Conservation (phyloP, 345 rosid species). For the Sapria himalayana region DNA sequence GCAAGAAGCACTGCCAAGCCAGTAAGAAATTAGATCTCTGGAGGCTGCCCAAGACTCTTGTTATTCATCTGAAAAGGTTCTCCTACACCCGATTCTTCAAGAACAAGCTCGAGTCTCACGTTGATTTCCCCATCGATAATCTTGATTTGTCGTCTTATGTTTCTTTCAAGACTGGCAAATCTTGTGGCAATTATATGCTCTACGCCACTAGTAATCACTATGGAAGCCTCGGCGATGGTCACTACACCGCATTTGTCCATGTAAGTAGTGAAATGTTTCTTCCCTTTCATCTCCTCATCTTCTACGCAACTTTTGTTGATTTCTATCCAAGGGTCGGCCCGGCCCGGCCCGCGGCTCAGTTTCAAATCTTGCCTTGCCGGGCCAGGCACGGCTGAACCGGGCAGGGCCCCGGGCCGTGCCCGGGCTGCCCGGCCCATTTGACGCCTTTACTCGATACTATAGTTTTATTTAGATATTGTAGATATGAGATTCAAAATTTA, state of each 20-base stretch:
- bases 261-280: slow-evolving; percentile 32
- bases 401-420: too few species aligned
- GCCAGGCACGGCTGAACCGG: too few species aligned
- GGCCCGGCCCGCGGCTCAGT: too few species aligned
- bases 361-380: too few species aligned
- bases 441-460: too few species aligned
- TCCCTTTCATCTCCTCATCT: not conserved
- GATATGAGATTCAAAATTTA: too few species aligned
- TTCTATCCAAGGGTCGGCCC: too few species aligned
- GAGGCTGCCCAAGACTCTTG: slow-evolving; percentile 89
- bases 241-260: slow-evolving; percentile 92
- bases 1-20: slow-evolving; percentile 83
- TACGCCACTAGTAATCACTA: slow-evolving; percentile 93
- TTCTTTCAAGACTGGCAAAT: slow-evolving; percentile 29
- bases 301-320: not conserved
- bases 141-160: slow-evolving; percentile 67
- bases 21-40: slow-evolving; percentile 87
- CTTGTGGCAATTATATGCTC: slow-evolving; percentile 52
- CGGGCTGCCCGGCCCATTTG: too few species aligned
- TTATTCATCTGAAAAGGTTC: slow-evolving; percentile 86
- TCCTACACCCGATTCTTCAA: slow-evolving; percentile 70
- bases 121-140: slow-evolving; percentile 76
- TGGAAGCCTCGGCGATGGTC: slow-evolving; percentile 97
- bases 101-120: slow-evolving; percentile 82
- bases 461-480: too few species aligned